Conservation (phyloP, 106 monocot species). For the Hemerocallis citrina region DNA sequence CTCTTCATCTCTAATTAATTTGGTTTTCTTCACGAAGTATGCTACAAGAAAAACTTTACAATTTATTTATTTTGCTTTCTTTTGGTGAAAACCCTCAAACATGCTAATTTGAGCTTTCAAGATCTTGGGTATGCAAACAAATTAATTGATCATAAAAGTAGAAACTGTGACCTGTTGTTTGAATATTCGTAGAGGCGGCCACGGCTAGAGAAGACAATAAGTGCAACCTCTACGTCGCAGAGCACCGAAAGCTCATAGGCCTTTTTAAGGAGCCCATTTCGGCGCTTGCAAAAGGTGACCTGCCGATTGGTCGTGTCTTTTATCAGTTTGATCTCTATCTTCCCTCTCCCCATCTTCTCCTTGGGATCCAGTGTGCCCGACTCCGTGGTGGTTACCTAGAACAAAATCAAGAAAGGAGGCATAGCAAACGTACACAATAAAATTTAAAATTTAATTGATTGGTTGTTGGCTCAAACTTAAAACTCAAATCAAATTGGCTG, state of each 20-base stretch:
- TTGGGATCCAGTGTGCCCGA: conserved; percentile 10
- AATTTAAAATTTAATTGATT: no score
- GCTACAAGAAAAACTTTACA: background rate
- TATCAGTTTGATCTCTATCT: conserved; percentile 53
- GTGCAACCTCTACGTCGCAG: conserved; percentile 70
- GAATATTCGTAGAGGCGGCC: conserved; percentile 82
- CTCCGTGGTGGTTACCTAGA: conserved; percentile 8
- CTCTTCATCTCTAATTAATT: no score
- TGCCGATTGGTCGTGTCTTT: conserved; percentile 47
- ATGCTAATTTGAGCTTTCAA: no score
- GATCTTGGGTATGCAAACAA: background rate
- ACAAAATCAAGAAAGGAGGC: background rate
- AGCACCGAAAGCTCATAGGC: conserved; percentile 77
- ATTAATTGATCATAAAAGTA: no score
- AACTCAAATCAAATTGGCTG: no score
- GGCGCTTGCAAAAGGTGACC: conserved; percentile 49
- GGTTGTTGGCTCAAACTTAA: no score
- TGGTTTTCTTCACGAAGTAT: background rate
- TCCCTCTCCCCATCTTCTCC: conserved; percentile 43
- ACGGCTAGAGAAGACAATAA: conserved; percentile 77
- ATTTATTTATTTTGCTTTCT: background rate
- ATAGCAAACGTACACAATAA: no score
- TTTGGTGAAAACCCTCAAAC: background rate
- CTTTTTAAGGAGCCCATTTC: conserved; percentile 68
- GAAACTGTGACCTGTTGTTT: conserved; percentile 27